Conservation (phyloP, 2,329 filamentous ascomycete species). For the Keithomyces neogunnii region DNA sequence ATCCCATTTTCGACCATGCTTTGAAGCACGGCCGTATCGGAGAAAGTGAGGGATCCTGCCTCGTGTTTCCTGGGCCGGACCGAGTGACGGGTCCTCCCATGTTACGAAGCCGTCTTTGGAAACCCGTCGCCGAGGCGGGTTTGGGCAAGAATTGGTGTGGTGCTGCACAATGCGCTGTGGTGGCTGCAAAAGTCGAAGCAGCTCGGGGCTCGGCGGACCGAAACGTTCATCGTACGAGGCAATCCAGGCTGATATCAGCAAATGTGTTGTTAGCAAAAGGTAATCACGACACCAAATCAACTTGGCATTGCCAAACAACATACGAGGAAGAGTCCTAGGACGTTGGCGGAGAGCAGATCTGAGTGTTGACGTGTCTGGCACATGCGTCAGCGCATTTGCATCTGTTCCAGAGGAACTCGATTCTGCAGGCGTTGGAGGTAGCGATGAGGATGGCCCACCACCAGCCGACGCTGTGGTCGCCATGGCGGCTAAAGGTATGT, state of each 20-base stretch:
- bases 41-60: constrained; percentile 37
- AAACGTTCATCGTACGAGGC: constrained; percentile 36
- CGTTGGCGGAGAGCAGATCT: constrained; percentile 12
- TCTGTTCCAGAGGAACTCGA: constrained; percentile 8
- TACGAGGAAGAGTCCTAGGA: constrained; percentile 23
- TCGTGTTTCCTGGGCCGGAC: constrained; percentile 23
- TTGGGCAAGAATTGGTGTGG: constrained; percentile 33
- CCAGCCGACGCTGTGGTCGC: not conserved
- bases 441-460: constrained; percentile 10
- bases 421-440: constrained; percentile 7
- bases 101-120: constrained; percentile 41
- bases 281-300: not conserved
- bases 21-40: constrained; percentile 36
- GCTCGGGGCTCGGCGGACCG: constrained; percentile 28
- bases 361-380: constrained; percentile 8
- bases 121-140: constrained; percentile 30
- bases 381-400: constrained; percentile 4
- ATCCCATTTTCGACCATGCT: constrained; percentile 47
- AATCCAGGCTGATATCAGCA: constrained; percentile 38
- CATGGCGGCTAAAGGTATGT: constrained; percentile 1
- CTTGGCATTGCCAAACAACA: constrained; percentile 3
- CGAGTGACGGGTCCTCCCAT: constrained; percentile 28
- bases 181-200: constrained; percentile 28
- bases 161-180: constrained; percentile 30
- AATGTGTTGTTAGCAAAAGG: not conserved